A percentile compares a stretch with the other conserved stretches of the same genome.
Conservation (phyloP, 2,329 filamentous ascomycete genomes). For the Pseudocercospora cruenta region DNA sequence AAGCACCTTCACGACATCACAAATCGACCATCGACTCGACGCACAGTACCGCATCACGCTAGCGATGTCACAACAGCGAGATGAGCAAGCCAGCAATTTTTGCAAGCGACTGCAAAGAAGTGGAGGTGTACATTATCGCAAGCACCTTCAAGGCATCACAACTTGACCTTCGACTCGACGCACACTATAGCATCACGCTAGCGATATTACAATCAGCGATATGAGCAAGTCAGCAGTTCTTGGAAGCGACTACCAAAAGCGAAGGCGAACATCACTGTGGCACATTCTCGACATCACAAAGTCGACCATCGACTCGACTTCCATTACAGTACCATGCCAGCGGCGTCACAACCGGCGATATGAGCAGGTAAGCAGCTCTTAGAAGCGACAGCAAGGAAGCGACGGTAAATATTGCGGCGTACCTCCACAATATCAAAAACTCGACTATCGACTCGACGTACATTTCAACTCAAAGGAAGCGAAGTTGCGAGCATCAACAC, state of each 20-base stretch:
- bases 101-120: not conserved
- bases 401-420: not conserved
- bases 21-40: not conserved
- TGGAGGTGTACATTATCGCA: not conserved
- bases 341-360: not conserved
- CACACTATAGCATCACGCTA: not conserved
- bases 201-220: not conserved
- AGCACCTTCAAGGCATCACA: not conserved
- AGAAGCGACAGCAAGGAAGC: not conserved
- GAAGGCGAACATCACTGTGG: not conserved
- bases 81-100: not conserved
- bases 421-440: not conserved
- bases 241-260: not conserved
- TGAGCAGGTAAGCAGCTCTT: not conserved
- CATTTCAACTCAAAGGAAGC: no score
- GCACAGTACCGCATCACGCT: not conserved
- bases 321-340: not conserved
- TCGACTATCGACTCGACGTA: not conserved
- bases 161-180: not conserved
- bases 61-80: not conserved
- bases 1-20: not conserved
- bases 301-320: not conserved
- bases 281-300: not conserved
- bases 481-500: no score
- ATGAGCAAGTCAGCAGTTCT: not conserved